Conservation (phyloP, 2,329 filamentous ascomycete genomes). For the Remersonia thermophila region DNA sequence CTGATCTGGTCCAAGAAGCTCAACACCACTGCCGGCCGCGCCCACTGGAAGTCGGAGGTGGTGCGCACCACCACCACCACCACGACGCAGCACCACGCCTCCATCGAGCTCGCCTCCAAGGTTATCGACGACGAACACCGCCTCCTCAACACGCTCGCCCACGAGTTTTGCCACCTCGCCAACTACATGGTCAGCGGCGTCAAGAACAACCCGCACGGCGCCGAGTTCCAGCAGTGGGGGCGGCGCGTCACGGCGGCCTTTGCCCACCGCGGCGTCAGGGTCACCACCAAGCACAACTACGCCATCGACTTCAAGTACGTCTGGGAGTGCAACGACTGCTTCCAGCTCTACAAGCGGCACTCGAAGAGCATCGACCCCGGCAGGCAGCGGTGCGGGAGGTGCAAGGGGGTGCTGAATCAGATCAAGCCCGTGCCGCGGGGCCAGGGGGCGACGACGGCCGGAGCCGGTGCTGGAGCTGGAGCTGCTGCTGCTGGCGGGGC, state of each 20-base stretch:
- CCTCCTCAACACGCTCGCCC: constrained; percentile 81
- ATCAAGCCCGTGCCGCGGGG: constrained; percentile 61
- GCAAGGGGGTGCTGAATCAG: constrained; percentile 59
- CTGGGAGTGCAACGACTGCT: constrained; percentile 65
- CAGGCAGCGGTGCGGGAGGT: constrained; percentile 65
- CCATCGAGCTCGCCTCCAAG: constrained; percentile 80
- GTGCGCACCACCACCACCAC: constrained; percentile 23
- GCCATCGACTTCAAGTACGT: constrained; percentile 86
- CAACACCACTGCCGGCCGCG: constrained; percentile 65
- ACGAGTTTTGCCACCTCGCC: constrained; percentile 90
- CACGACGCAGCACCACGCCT: constrained; percentile 44
- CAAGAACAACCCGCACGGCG: constrained; percentile 67
- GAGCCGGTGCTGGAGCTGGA: too few relatives aligned
- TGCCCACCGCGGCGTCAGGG: constrained; percentile 50
- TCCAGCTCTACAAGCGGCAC: constrained; percentile 66
- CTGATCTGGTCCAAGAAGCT: constrained; percentile 68
- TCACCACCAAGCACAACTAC: constrained; percentile 85
- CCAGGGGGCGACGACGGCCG: neutral
- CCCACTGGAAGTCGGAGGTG: constrained; percentile 56
- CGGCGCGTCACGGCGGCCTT: constrained; percentile 43
- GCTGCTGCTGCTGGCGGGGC: constrained; percentile 10
- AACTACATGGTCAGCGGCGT: constrained; percentile 58
- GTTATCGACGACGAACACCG: constrained; percentile 68
- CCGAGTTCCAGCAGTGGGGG: constrained; percentile 70
- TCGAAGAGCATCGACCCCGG: constrained; percentile 68